Conservation (phyloP, 306 rosid genomes). For the Dryas octopetala region DNA sequence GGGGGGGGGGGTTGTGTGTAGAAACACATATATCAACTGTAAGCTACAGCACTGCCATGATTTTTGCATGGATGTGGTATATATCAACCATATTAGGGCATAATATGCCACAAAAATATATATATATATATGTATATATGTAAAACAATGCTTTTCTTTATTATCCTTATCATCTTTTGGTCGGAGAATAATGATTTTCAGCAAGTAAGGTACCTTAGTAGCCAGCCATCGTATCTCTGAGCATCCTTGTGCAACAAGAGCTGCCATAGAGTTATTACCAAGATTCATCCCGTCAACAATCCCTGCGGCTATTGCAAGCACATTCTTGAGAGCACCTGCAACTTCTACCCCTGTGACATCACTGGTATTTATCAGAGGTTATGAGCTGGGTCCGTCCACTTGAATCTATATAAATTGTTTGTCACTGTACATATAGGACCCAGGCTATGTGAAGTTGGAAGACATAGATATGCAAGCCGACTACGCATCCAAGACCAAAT, state of each 20-base stretch:
- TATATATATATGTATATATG: too few relatives aligned
- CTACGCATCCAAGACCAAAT: conserved; percentile 7
- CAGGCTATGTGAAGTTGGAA: conserved; percentile 9
- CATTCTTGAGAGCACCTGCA: conserved; percentile 95
- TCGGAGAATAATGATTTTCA: too few relatives aligned
- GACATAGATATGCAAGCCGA: conserved; percentile 1
- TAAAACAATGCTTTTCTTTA: too few relatives aligned
- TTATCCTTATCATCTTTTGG: not conserved
- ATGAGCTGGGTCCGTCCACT: conserved; percentile 53
- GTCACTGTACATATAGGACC: conserved; percentile 18
- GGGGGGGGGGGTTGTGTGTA: too few relatives aligned
- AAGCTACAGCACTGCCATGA: too few relatives aligned
- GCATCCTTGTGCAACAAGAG: conserved; percentile 95
- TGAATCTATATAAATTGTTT: conserved; percentile 10
- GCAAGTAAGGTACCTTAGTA: conserved; percentile 54
- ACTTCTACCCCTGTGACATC: conserved; percentile 99
- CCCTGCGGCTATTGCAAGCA: conserved; percentile 94
- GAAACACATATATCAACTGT: too few relatives aligned
- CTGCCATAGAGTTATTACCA: conserved; percentile 95
- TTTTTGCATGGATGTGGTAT: not conserved
- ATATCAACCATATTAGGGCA: not conserved
- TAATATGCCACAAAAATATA: not conserved
- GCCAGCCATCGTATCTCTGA: conserved; percentile 98
- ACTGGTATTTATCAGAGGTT: conserved; percentile 91
- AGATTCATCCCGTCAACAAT: conserved; percentile 96